Evolutionary conservation across 2,329 filamentous ascomycete species (phyloP).

Genomic region (Neonectria neomacrospora): DNA sequence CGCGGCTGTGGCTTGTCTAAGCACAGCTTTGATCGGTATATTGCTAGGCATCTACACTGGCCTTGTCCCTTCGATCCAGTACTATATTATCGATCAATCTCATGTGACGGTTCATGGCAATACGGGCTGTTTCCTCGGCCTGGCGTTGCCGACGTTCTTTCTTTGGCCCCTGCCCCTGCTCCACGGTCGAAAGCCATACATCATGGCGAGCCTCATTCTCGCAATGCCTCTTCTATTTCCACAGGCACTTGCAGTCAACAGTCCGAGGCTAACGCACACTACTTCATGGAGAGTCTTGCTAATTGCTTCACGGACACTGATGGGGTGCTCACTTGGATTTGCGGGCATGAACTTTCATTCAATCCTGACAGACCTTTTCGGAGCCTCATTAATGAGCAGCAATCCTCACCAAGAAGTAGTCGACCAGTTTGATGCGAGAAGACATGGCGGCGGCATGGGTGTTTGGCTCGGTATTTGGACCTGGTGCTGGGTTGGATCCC

Average conservation of each 20-base stretch:
- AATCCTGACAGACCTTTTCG: slow-evolving; percentile 79
- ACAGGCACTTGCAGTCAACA: slow-evolving; percentile 74
- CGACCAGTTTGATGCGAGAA: slow-evolving; percentile 73
- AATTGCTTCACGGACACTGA: slow-evolving; percentile 71
- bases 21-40: slow-evolving; percentile 76
- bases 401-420: slow-evolving; percentile 79
- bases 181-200: slow-evolving; percentile 82
- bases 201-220: slow-evolving; percentile 73
- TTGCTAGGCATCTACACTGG: slow-evolving; percentile 82
- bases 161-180: slow-evolving; percentile 80
- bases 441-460: slow-evolving; percentile 82
- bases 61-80: slow-evolving; percentile 82
- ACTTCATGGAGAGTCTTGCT: slow-evolving; percentile 68
- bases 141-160: slow-evolving; percentile 76
- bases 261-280: slow-evolving; percentile 65
- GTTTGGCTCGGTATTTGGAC: slow-evolving; percentile 84
- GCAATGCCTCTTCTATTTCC: slow-evolving; percentile 80
- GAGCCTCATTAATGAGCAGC: slow-evolving; percentile 77
- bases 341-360: slow-evolving; percentile 81
- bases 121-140: slow-evolving; percentile 75
- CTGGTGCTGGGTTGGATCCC: slow-evolving; percentile 79
- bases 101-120: slow-evolving; percentile 79
- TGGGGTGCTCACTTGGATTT: slow-evolving; percentile 77
- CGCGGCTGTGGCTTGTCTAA: slow-evolving; percentile 76
- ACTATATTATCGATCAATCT: slow-evolving; percentile 75